Evolutionary conservation across 148 eudicot genomes (phyloP).

Genomic region (Pouteria glomerata): DNA sequence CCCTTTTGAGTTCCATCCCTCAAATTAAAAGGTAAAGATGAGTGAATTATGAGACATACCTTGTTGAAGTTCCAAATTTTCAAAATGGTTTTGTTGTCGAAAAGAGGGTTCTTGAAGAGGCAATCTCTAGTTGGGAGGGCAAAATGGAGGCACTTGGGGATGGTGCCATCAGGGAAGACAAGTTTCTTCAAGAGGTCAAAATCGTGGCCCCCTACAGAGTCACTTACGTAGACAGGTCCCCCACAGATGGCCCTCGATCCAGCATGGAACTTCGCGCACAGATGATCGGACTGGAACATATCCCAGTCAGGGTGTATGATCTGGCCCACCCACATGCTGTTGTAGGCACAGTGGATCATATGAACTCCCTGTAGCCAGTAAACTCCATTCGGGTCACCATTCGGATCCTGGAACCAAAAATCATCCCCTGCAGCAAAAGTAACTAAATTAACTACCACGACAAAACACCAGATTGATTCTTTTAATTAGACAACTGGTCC

Average conservation of each 20-base stretch:
- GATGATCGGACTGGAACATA: conserved; percentile 63
- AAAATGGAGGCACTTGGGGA: conserved; percentile 49
- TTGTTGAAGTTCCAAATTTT: conserved; percentile 70
- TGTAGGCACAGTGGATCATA: conserved; percentile 71
- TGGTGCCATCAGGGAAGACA: conserved; percentile 56
- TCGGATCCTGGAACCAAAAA: conserved; percentile 67
- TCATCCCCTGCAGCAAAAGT: conserved; percentile 47
- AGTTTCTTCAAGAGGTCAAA: conserved; percentile 51
- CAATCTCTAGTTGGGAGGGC: conserved; percentile 67
- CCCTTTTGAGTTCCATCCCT: too few species aligned
- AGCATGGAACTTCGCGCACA: conserved; percentile 57
- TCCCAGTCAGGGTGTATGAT: conserved; percentile 75
- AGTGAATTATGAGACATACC: conserved; percentile 38
- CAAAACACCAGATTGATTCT: background rate
- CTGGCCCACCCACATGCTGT: conserved; percentile 75
- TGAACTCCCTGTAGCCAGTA: conserved; percentile 74
- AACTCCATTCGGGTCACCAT: conserved; percentile 61
- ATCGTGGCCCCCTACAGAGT: conserved; percentile 52
- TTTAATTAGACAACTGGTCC: background rate
- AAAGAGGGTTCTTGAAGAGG: conserved; percentile 59
- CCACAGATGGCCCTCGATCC: conserved; percentile 70
- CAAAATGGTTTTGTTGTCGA: conserved; percentile 43
- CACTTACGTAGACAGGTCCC: conserved; percentile 59
- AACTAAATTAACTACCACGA: background rate
- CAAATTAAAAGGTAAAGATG: too few species aligned